Evolutionary conservation across 2,329 filamentous ascomycete genomes (phyloP), one percentile per base, ranked within the genome.

Genomic region (Colletotrichum eleusines): DNA sequence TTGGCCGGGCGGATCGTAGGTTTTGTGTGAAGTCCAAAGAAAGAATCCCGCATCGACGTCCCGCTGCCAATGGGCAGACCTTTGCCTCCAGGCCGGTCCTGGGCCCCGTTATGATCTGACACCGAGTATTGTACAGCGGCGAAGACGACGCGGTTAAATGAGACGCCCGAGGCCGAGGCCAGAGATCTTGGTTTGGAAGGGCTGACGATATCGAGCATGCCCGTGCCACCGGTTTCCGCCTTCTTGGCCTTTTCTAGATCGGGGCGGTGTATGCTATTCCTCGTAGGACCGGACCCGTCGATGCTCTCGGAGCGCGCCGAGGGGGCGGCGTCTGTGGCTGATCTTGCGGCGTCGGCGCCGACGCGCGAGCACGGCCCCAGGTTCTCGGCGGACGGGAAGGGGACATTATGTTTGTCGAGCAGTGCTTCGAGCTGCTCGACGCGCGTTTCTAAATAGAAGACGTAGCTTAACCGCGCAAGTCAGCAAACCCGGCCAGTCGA

Each of bases 1-100:
- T 90, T 87, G 0, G 95, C 95, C 54, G 93, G 92, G 72, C 93
- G 91, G 78, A 98, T 96, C 20, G 91, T 94, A 1, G 95, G 94
- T 76, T 92, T 95, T 2, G 94, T 97, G 76, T 98, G 94, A 54
- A 98, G 84, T n/a, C 95, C 95, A 78, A 98, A 98, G 85, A 98
- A 98, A 0, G 94, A 97, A 81, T 98, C 95, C 70, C 95, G 89
- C 92, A 97, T 96, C 16, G 93, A 94, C 23, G 94, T 94, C 46
- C 90, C 91, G 48, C 87, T 86, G 44, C 87, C 84, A 31, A 83
- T 55, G 23, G 65, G 38, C 18, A 66, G 87, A 42, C 85, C 87
- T 74, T 90, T 90, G 75, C 48, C 55, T 6, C 53, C 64, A 6
- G 48, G 38, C 18, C 71, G 59, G 51, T 73, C 70, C n/a, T 62